These are phyloP conservation scores for Cryptosporidium andersoni DNA, from an alignment of 169 alveolate genomes.

Conservation along the genomic window DNA sequence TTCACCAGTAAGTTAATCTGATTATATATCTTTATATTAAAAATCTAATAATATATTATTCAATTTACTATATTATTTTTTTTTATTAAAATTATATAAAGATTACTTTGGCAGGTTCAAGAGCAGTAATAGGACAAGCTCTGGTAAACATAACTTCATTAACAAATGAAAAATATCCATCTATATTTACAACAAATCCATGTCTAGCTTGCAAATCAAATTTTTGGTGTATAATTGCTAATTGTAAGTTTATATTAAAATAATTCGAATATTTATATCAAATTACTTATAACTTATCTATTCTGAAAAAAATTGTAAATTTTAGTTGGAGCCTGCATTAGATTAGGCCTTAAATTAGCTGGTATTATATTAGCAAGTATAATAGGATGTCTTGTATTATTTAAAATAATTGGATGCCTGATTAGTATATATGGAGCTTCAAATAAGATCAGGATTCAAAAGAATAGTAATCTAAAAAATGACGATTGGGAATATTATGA, in stretches of 20 bases:
- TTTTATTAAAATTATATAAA: neutral
- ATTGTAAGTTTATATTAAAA: constrained; percentile 30
- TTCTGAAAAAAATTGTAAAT: neutral
- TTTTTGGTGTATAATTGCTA: constrained; percentile 69
- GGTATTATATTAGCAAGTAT: constrained; percentile 27
- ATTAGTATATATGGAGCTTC: neutral
- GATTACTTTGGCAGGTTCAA: constrained; percentile 50
- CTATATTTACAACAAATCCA: constrained; percentile 38
- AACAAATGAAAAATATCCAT: constrained; percentile 37
- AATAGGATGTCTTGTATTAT: neutral
- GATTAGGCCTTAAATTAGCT: constrained; percentile 25
- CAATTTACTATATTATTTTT: neutral
- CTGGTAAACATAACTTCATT: constrained; percentile 42
- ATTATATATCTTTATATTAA: neutral
- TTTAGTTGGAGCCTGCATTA: constrained; percentile 59
- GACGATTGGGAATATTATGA: neutral
- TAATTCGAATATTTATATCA: neutral
- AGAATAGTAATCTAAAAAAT: neutral
- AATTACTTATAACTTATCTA: neutral
- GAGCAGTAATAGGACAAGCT: constrained; percentile 22
- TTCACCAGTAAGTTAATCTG: constrained; percentile 31
- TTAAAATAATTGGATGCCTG: constrained; percentile 1
- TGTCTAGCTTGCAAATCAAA: constrained; percentile 51
- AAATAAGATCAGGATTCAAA: neutral
- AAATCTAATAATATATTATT: neutral